phyloP scores from a whole-genome alignment of 2,329 filamentous ascomycete genomes.

The Byssoonygena ceratinophila region DNA sequence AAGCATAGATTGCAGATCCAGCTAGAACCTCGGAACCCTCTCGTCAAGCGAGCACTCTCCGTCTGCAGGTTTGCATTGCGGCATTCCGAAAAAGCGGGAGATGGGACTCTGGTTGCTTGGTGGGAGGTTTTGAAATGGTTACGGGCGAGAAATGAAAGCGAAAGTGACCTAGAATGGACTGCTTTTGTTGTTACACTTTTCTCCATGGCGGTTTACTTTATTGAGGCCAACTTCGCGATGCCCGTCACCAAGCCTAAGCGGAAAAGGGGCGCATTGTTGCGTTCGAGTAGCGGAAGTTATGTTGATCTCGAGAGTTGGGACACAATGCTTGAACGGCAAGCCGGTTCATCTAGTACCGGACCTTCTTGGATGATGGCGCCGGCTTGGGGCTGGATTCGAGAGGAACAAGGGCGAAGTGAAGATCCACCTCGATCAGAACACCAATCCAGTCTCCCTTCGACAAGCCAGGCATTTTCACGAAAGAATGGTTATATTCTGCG shows the following conservation, averaged over 20 bases:
- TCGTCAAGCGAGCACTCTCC: conserved; percentile 51
- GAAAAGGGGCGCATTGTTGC: conserved; percentile 36
- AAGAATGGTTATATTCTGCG: conserved; percentile 37
- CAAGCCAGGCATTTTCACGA: conserved; percentile 24
- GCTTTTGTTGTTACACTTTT: conserved; percentile 55
- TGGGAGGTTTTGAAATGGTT: conserved; percentile 66
- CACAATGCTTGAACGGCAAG: conserved; percentile 40
- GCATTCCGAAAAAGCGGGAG: conserved; percentile 44
- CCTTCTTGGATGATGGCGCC: conserved; percentile 46
- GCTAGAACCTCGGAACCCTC: conserved; percentile 53
- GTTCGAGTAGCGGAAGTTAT: conserved; percentile 42
- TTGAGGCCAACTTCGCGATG: conserved; percentile 29
- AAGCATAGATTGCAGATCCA: conserved; percentile 58
- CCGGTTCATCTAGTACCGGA: conserved; percentile 31
- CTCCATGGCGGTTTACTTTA: conserved; percentile 52
- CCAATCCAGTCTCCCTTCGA: background rate
- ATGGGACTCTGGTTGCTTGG: conserved; percentile 58
- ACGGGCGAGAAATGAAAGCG: conserved; percentile 37
- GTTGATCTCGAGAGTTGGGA: conserved; percentile 40
- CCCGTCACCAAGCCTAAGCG: conserved; percentile 29
- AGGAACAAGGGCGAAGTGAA: conserved; percentile 33
- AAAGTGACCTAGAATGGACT: conserved; percentile 57
- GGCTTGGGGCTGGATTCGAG: conserved; percentile 62
- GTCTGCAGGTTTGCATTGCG: conserved; percentile 56
- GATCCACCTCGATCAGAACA: conserved; percentile 3